phyloP scores from a whole-genome alignment of 176 grass and related monocot genomes.

The Cocos nucifera region DNA sequence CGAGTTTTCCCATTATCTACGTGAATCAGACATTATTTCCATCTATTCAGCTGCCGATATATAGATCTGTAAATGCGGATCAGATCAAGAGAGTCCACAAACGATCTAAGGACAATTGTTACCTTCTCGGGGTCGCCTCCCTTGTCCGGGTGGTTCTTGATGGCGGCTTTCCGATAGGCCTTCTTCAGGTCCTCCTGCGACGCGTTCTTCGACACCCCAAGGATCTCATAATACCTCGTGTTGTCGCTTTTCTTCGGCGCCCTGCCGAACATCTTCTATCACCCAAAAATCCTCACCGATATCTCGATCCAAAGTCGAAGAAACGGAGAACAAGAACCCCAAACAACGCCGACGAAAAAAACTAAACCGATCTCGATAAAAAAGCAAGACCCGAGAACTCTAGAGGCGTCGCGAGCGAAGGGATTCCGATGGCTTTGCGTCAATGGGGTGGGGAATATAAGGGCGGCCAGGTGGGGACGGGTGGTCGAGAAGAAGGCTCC shows the following conservation, averaged over 20 bases:
- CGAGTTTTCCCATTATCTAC: too few species aligned
- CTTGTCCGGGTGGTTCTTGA: conserved; percentile 22
- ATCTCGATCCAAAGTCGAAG: too few species aligned
- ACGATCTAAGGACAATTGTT: not conserved
- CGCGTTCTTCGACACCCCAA: conserved; percentile 16
- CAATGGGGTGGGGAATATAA: too few species aligned
- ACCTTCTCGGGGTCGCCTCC: conserved; percentile 22
- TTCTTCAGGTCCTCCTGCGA: conserved; percentile 24
- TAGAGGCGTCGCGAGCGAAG: too few species aligned
- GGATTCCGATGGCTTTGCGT: too few species aligned
- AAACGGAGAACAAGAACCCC: too few species aligned
- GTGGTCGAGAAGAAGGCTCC: too few species aligned
- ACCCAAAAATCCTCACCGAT: too few species aligned
- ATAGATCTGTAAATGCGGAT: not conserved
- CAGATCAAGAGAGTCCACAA: not conserved
- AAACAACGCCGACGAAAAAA: too few species aligned
- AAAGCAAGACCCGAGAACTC: too few species aligned
- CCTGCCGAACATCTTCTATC: conserved; percentile 12
- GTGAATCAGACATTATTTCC: not conserved
- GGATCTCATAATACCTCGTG: conserved; percentile 20
- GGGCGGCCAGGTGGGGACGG: too few species aligned
- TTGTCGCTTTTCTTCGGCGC: conserved; percentile 15
- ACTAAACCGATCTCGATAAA: too few species aligned
- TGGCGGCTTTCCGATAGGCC: conserved; percentile 17
- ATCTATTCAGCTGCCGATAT: not conserved